Conservation (phyloP, 2,329 filamentous ascomycete genomes). For the Fusarium redolens region DNA sequence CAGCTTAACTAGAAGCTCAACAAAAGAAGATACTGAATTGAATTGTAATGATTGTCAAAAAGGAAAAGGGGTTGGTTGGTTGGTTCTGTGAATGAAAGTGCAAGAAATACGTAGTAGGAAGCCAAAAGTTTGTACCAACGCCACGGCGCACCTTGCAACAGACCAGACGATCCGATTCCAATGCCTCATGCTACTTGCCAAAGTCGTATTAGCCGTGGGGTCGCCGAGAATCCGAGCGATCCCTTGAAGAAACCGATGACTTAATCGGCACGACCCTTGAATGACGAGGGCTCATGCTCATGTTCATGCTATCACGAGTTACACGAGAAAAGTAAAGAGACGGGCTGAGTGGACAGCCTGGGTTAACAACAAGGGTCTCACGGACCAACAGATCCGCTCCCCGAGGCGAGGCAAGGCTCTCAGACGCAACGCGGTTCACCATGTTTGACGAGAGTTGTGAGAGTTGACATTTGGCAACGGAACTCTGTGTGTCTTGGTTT, state of each 20-base stretch:
- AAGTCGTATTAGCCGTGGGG: constrained; percentile 18
- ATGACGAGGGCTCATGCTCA: constrained; percentile 13
- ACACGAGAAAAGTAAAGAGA: constrained; percentile 31
- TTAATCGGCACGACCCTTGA: constrained; percentile 27
- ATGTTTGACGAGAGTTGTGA: constrained; percentile 26
- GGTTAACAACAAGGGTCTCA: constrained; percentile 23
- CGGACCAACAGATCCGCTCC: constrained; percentile 35
- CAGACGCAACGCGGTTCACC: constrained; percentile 34
- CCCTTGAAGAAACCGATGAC: constrained; percentile 18
- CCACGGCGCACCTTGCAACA: constrained; percentile 33
- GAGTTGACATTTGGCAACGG: constrained; percentile 18
- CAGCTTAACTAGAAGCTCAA: constrained; percentile 5
- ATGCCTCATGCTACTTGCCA: not conserved
- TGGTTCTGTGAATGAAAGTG: constrained; percentile 24
- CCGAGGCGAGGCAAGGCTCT: constrained; percentile 1
- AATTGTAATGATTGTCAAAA: constrained; percentile 21
- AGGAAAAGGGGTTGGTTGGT: constrained; percentile 25
- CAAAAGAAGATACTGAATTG: constrained; percentile 8
- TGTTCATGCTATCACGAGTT: constrained; percentile 27
- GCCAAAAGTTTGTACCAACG: constrained; percentile 31
- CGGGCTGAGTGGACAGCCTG: constrained; percentile 36
- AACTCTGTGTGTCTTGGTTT: constrained; percentile 29
- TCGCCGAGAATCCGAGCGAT: constrained; percentile 39
- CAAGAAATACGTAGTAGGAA: constrained; percentile 9
- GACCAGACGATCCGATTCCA: constrained; percentile 36